Conservation (phyloP, 2,329 filamentous ascomycete genomes). For the Westerdykella aurantiaca region DNA sequence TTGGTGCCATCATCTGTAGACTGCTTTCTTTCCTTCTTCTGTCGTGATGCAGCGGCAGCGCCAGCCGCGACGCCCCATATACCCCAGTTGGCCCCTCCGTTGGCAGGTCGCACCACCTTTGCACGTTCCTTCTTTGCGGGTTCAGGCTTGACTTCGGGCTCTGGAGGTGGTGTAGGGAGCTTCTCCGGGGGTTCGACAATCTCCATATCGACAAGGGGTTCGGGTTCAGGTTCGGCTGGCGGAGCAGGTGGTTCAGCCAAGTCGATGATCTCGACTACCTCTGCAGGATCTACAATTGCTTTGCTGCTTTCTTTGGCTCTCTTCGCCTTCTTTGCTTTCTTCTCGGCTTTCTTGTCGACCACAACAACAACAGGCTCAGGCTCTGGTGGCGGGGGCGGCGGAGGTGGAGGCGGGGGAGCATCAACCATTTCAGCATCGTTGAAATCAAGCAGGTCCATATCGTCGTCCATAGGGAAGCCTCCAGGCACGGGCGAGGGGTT, state of each 20-base stretch:
- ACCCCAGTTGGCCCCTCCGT: slow-evolving; percentile 61
- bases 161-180: slow-evolving; percentile 45
- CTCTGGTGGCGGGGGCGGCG: slow-evolving; percentile 13
- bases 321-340: slow-evolving; percentile 29
- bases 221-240: slow-evolving; percentile 16
- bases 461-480: slow-evolving; percentile 44
- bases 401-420: slow-evolving; percentile 9
- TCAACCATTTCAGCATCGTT: neutral
- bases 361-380: slow-evolving; percentile 17
- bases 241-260: slow-evolving; percentile 14
- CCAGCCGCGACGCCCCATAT: slow-evolving; percentile 58
- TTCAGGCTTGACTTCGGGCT: slow-evolving; percentile 41
- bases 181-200: slow-evolving; percentile 23
- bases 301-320: slow-evolving; percentile 11
- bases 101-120: slow-evolving; percentile 66
- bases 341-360: slow-evolving; percentile 32
- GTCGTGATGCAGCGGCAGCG: slow-evolving; percentile 32
- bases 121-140: slow-evolving; percentile 65
- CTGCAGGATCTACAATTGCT: neutral
- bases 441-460: slow-evolving; percentile 31
- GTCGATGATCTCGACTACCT: neutral
- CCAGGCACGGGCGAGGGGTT: slow-evolving; percentile 41
- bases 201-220: slow-evolving; percentile 11
- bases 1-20: slow-evolving; percentile 28
- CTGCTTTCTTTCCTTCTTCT: slow-evolving; percentile 34